Conservation (phyloP, 805 yeast species). For the Blastobotrys terrestris region DNA sequence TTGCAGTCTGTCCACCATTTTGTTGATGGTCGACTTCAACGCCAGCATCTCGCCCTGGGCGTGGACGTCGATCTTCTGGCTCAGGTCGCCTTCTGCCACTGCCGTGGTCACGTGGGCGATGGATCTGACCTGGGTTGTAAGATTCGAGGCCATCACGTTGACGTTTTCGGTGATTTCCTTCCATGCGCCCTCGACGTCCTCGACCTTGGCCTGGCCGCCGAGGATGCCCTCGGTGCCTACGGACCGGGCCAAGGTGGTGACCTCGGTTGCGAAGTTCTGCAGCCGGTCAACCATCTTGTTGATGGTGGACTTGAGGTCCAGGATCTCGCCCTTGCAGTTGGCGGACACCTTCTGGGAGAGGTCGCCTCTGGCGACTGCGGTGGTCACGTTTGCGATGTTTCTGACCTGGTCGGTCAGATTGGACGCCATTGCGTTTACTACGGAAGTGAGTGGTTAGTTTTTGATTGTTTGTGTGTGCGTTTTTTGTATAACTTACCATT, state of each 20-base stretch:
- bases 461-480: background rate
- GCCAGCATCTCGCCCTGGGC: conserved; percentile 89
- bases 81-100: conserved; percentile 83
- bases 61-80: conserved; percentile 79
- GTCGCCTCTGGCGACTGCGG: conserved; percentile 83
- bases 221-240: conserved; percentile 85
- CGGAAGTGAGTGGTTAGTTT: background rate
- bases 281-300: conserved; percentile 86
- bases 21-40: conserved; percentile 77
- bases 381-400: conserved; percentile 80
- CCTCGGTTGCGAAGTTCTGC: conserved; percentile 76
- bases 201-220: conserved; percentile 82
- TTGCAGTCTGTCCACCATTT: conserved; percentile 88
- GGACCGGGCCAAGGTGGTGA: conserved; percentile 76
- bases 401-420: conserved; percentile 84
- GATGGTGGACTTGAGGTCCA: conserved; percentile 76
- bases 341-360: conserved; percentile 77
- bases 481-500: conserved; percentile 36
- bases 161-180: conserved; percentile 76
- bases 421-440: conserved; percentile 77
- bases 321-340: conserved; percentile 75
- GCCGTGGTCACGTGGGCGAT: conserved; percentile 90
- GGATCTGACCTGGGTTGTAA: conserved; percentile 82
- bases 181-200: conserved; percentile 83
- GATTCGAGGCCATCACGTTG: conserved; percentile 80